phyloP scores from a whole-genome alignment of 2,329 filamentous ascomycete genomes.

The Calcarisporium arbuscula region DNA sequence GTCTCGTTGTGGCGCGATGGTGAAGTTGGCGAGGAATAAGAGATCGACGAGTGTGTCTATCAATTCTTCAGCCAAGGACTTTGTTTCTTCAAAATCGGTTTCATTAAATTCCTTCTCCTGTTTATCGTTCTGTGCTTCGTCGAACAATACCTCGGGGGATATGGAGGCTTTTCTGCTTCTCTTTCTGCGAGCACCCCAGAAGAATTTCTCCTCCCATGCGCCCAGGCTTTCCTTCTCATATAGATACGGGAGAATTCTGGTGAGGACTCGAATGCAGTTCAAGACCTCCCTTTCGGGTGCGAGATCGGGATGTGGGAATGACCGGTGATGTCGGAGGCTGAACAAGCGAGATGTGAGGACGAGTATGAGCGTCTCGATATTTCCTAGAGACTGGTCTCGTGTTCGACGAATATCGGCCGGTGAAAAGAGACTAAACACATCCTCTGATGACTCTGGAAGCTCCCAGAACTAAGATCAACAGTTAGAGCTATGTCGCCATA shows the following conservation, averaged over 20 bases:
- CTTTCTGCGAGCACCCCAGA: constrained; percentile 74
- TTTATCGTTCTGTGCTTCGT: constrained; percentile 59
- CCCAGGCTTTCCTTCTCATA: constrained; percentile 83
- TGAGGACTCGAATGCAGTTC: constrained; percentile 90
- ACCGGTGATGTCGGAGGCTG: constrained; percentile 77
- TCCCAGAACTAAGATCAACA: constrained; percentile 76
- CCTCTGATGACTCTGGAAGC: constrained; percentile 88
- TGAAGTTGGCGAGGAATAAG: constrained; percentile 87
- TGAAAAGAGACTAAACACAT: constrained; percentile 94
- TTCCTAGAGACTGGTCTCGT: constrained; percentile 76
- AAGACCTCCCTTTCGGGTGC: constrained; percentile 83
- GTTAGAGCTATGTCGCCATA: constrained; percentile 5
- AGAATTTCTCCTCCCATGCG: constrained; percentile 87
- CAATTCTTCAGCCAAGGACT: constrained; percentile 85
- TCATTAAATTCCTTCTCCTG: constrained; percentile 38
- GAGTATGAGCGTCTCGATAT: constrained; percentile 82
- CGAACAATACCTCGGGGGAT: constrained; percentile 74
- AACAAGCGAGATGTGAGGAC: constrained; percentile 79
- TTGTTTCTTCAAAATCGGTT: constrained; percentile 69
- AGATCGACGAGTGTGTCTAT: constrained; percentile 85
- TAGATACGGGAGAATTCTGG: constrained; percentile 80
- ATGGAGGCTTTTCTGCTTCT: constrained; percentile 61
- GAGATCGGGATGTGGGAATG: constrained; percentile 80
- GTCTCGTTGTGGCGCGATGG: constrained; percentile 65
- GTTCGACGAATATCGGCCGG: constrained; percentile 82